A percentile compares a stretch with the other conserved stretches of the same genome.
Conservation (phyloP, 2,329 filamentous ascomycete genomes). For the Sclerotinia sclerotiorum region DNA sequence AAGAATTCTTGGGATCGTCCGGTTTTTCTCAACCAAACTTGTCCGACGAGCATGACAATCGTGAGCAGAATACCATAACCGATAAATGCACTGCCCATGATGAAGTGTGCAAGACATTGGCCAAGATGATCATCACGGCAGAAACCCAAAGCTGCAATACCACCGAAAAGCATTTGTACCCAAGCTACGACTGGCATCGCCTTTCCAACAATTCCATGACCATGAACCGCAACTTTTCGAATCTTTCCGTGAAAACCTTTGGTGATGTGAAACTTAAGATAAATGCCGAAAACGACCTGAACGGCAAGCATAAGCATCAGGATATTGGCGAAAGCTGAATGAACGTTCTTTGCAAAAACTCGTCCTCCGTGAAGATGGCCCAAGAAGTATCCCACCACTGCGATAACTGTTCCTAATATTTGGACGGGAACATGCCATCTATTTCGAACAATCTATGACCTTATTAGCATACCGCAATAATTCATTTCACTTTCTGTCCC, state of each 20-base stretch:
- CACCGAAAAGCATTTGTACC: constrained; percentile 95
- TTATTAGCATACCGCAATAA: constrained; percentile 8
- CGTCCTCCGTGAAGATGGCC: constrained; percentile 89
- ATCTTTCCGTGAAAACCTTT: constrained; percentile 79
- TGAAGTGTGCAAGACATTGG: constrained; percentile 94
- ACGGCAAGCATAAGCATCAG: constrained; percentile 76
- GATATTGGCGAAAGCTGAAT: constrained; percentile 75
- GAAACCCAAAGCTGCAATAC: constrained; percentile 88
- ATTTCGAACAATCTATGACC: constrained; percentile 74
- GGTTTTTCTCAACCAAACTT: constrained; percentile 77
- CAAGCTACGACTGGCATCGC: constrained; percentile 81
- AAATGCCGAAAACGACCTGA: constrained; percentile 79
- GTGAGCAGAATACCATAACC: constrained; percentile 87
- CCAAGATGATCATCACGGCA: constrained; percentile 88
- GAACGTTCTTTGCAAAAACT: constrained; percentile 78
- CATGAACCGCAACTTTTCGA: constrained; percentile 66
- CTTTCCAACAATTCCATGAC: constrained; percentile 83
- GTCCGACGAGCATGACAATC: constrained; percentile 82
- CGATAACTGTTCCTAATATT: constrained; percentile 69
- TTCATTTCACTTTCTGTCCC: constrained; percentile 40
- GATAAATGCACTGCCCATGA: constrained; percentile 97
- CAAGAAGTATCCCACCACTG: constrained; percentile 82
- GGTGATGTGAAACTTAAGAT: constrained; percentile 86
- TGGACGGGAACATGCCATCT: constrained; percentile 95
- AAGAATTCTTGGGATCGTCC: constrained; percentile 96